Base-by-base conservation (phyloP, 2,329 filamentous ascomycete species). In the Aspergillus quadrilineatus region DNA sequence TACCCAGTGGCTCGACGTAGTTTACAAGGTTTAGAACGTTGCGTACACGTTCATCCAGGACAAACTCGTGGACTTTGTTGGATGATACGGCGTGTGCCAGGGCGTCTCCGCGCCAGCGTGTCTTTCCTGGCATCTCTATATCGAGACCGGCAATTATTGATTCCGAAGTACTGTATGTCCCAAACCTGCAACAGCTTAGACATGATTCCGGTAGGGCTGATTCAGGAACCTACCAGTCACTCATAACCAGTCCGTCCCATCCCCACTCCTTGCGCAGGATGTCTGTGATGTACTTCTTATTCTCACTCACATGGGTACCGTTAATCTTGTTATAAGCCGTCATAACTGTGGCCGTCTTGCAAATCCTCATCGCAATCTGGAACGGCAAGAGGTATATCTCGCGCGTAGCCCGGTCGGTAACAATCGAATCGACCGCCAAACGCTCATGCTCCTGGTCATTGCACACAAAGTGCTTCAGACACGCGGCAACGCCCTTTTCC, bases 401-500 rank as follows among this genome's bases (percentile, higher is more conserved):
- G 15, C 85, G 76, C 54, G 87, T 67, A 1, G 84, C 82, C 48
- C 84, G 75, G 56, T 85, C 65, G 1, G 76, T 78, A 3, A 79
- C 61, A 50, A 78, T 74, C 15, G 70, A 75, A 62, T 71, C 69
- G 5, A 78, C 73, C 1, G 73, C 72, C 68, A 77, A 66, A 6
- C 77, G 68, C 62, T 78, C 74, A 53, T 78, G 73, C 48, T 79
- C 77, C 57, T 77, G 75, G 45, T 79, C 77, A 63, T 79, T 79
- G 60, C 73, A 75, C 41, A 79, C 77, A 56, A 77, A 78, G 55
- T 79, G 90, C 77, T 94, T 94, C 63, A 92, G 85, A 0, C 89
- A 90, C 9, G 90, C 89, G 6, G 87, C 85, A 37, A 94, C 82
- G 0, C 88, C 87, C 58, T 85, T 86, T 26, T 87, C 85, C 67